phyloP scores from a whole-genome alignment of 441 rosid species.

The Pelargonium citronellum region DNA sequence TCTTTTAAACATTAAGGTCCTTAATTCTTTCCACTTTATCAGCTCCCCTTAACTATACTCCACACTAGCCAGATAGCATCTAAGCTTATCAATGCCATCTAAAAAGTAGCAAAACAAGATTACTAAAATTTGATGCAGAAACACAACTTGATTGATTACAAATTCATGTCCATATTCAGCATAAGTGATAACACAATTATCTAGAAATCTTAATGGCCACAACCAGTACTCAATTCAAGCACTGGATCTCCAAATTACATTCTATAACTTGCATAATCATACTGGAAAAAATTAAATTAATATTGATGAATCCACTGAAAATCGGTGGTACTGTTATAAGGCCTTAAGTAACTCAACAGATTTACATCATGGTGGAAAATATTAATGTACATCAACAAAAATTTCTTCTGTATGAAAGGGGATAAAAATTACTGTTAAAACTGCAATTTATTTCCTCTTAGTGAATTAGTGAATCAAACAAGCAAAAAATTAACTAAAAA shows the following conservation, averaged over 20 bases:
- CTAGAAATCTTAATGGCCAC: background rate
- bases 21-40: too few relatives aligned
- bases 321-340: too few relatives aligned
- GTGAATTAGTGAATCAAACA: background rate
- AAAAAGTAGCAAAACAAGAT: background rate
- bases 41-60: background rate
- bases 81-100: background rate
- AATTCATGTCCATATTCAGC: background rate
- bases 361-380: too few relatives aligned
- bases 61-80: background rate
- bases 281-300: too few relatives aligned
- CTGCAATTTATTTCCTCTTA: background rate
- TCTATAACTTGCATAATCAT: background rate
- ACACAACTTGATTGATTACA: background rate
- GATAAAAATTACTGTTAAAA: background rate
- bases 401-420: background rate
- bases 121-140: background rate
- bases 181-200: background rate
- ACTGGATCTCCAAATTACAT: background rate
- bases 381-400: background rate
- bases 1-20: background rate
- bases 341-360: too few relatives aligned
- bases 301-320: too few relatives aligned
- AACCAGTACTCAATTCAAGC: background rate
- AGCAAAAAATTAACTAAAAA: background rate